Evolutionary conservation across 768 basidiomycete genomes (phyloP), one percentile per base, ranked within the genome.

Genomic region (Sporobolomyces roseus): DNA sequence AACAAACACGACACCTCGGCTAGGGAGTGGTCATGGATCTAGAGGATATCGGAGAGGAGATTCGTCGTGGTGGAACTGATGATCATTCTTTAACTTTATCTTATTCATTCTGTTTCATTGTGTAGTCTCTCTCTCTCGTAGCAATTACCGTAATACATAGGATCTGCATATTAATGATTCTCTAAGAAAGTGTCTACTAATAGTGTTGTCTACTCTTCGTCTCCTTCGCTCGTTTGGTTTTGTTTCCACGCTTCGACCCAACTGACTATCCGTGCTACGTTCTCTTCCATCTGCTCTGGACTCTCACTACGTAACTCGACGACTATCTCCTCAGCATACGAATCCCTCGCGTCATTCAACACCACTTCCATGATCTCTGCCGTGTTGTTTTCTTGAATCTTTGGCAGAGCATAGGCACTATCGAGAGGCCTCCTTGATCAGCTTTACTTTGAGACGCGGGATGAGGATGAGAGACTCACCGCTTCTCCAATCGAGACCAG

Each of bases 351-450:
- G 78, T 99, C 96, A 36, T 90, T 88, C 16, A 89, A 80, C 43
- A 96, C 87, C 58, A 93, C 86, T 76, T 90, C 83, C 93, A 98
- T 96, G 76, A 99, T 98, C 81, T 99, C 96, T 17, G 93, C 93
- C 76, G 93, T 89, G 78, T 97, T 93, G 79, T 99, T 99, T 80
- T 99, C 96, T 77, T 93, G 89, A 7, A 99, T 91, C 80, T 99
- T 99, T 78, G 90, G 90, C 55, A 93, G 78, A 1, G 89, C 81
- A 77, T 98, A 98, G n/a, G 62, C 66, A 6, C 70, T 73, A 60
- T 23, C 38, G 46, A 2, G 19, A 19, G 46, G 49, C 49, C 29
- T 32, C 10, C 54, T n/a, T 41, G 10, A 9, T 32, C 25, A 13
- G 25, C 56, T 33, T 27, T 27, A 27, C 9, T 16, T 29, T 27